phyloP scores from a whole-genome alignment of 306 rosid species.

The Cucurbita pepo region DNA sequence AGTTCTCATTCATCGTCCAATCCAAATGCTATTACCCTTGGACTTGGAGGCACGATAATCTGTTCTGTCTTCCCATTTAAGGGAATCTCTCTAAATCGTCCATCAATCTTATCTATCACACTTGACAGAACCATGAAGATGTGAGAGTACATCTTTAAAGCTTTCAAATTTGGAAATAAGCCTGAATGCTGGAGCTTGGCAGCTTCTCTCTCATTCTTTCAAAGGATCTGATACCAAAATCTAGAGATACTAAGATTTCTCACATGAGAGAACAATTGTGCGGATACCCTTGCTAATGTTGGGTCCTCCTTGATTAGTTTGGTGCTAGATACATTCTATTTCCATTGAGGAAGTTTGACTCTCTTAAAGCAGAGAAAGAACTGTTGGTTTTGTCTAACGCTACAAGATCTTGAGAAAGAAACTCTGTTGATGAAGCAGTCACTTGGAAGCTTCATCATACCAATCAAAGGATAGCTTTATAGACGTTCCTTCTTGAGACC shows the following conservation, averaged over 20 bases:
- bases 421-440: not conserved
- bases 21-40: not conserved
- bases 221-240: not conserved
- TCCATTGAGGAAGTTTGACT: not conserved
- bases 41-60: not conserved
- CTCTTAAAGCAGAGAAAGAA: not conserved
- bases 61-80: not conserved
- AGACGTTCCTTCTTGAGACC: not conserved
- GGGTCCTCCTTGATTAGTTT: not conserved
- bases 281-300: not conserved
- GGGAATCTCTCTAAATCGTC: not conserved
- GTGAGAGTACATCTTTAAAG: not conserved
- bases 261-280: not conserved
- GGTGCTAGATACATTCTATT: not conserved
- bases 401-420: not conserved
- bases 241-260: not conserved
- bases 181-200: not conserved
- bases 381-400: not conserved
- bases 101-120: not conserved
- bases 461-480: not conserved
- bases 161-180: not conserved
- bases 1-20: not conserved
- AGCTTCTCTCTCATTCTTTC: not conserved
- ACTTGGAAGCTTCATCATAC: not conserved
- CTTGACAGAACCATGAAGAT: not conserved